These are phyloP conservation scores for Aspergillus thermomutatus DNA, from an alignment of 2,329 filamentous ascomycete genomes.

Conservation along the genomic window DNA sequence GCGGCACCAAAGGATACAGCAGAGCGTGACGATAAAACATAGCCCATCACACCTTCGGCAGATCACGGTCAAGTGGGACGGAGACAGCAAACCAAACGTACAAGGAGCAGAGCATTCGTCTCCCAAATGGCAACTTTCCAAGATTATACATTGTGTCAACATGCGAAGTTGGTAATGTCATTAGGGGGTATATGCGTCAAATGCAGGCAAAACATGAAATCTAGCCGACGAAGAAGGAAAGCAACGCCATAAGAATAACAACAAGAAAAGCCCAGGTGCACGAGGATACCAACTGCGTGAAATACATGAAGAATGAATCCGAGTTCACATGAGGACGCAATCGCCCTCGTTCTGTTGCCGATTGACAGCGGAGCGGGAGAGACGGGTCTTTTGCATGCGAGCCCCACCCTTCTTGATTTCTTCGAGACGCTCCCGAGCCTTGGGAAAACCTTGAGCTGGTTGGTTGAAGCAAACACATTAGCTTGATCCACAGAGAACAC, in stretches of 20 bases:
- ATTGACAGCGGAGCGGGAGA: conserved; percentile 77
- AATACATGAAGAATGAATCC: neutral
- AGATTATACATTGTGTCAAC: neutral
- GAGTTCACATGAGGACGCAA: conserved; percentile 54
- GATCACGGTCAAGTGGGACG: neutral
- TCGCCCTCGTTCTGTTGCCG: conserved; percentile 86
- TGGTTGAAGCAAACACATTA: conserved; percentile 2
- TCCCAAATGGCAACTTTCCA: conserved; percentile 1
- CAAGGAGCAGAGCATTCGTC: neutral
- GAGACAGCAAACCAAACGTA: neutral
- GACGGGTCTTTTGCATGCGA: conserved; percentile 68
- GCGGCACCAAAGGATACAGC: neutral
- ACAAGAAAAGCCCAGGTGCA: neutral
- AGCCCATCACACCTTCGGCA: neutral
- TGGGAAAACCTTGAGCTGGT: conserved; percentile 86
- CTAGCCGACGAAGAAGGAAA: neutral
- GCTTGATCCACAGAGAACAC: neutral
- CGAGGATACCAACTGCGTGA: neutral
- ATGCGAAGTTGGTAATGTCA: neutral
- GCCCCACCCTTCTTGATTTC: conserved; percentile 81
- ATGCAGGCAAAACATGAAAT: neutral
- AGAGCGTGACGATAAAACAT: neutral
- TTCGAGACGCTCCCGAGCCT: conserved; percentile 87
- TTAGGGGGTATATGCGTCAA: conserved; percentile 11
- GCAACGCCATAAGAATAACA: conserved; percentile 5